These are phyloP conservation scores for Suhomyces sp. DNA, from an alignment of 805 yeast species.

Conservation along the genomic window DNA sequence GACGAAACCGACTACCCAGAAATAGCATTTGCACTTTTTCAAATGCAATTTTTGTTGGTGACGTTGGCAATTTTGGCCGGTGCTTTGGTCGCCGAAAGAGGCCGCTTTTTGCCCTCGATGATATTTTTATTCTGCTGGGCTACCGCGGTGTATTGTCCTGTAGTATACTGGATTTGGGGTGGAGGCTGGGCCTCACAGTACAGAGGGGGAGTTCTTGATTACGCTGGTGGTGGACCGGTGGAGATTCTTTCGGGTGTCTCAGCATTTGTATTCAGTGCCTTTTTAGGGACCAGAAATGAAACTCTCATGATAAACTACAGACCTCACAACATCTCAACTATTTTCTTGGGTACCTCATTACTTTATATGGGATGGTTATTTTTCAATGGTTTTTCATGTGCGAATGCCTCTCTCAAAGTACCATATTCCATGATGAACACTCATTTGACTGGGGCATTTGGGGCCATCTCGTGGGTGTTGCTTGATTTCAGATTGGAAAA, in stretches of 20 bases:
- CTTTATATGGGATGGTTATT: constrained; percentile 97
- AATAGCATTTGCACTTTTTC: constrained; percentile 79
- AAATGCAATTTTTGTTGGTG: constrained; percentile 89
- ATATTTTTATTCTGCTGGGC: constrained; percentile 84
- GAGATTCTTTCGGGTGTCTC: constrained; percentile 90
- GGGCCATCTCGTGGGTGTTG: constrained; percentile 88
- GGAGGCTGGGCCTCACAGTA: constrained; percentile 82
- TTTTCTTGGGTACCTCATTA: constrained; percentile 81
- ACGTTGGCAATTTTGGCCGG: constrained; percentile 90
- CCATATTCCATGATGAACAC: constrained; percentile 91
- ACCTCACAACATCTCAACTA: constrained; percentile 92
- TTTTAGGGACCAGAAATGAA: constrained; percentile 72
- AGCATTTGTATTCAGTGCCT: constrained; percentile 82
- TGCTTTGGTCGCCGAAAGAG: constrained; percentile 84
- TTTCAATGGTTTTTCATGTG: constrained; percentile 88
- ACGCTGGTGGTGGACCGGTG: constrained; percentile 98
- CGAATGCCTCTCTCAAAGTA: constrained; percentile 77
- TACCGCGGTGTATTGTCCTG: constrained; percentile 88
- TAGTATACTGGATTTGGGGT: constrained; percentile 96
- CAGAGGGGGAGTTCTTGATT: constrained; percentile 89
- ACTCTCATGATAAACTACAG: constrained; percentile 81
- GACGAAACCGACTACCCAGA: constrained; percentile 63
- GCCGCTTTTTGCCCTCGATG: constrained; percentile 80
- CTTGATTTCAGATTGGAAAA: constrained; percentile 84
- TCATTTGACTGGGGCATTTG: constrained; percentile 83